Evolutionary conservation across 225 moss, liverwort and hornwort genomes (phyloP), one percentile per base, ranked within the genome.

Genomic region (Bryum argenteum): DNA sequence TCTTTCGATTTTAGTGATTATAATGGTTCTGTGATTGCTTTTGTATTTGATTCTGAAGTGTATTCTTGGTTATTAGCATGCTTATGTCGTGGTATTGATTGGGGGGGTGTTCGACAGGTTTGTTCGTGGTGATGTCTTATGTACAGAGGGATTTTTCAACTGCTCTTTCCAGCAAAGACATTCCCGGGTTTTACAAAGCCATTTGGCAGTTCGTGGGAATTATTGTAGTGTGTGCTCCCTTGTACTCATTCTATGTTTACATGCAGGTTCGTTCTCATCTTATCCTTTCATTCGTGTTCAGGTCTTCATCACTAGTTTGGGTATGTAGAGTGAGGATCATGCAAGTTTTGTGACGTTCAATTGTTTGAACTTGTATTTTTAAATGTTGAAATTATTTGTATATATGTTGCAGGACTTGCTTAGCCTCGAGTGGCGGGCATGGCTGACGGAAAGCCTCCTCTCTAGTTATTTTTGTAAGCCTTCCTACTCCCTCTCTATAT

Each of bases 121-220:
- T 96, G 82, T 96, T 88, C 79, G 96, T 96, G 67, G 82, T 91
- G 62, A 90, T 96, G 81, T 96, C 96, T 1, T 96, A 91, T 53
- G 89, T 93, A 51, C 96, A 96, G 61, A 86, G 96, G 58, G 96
- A 96, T 53, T 91, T 96, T 69, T 91, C 93, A 33, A 93, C 96
- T 15, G 96, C 96, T 53, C 93, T 96, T 21, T 96, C 96, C 17
- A 71, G 82, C 76, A 96, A 93, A 81, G 85, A 96, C 59, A 85
- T 90, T 61, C 75, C 80, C 14, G 96, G 96, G 57, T 96, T 96
- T 58, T 93, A 93, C 57, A 77, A 14, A 75, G 87, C 96, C 58
- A 89, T 93, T 44, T 83, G 91, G 96, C 80, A 73, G 78, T 96
- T 96, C 73, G 87, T 89, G 54, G 86, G 82, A 68, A 88, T 96